Base-by-base conservation (phyloP, 1,139 yeast species). In the Suhomyces bokatorum region DNA sequence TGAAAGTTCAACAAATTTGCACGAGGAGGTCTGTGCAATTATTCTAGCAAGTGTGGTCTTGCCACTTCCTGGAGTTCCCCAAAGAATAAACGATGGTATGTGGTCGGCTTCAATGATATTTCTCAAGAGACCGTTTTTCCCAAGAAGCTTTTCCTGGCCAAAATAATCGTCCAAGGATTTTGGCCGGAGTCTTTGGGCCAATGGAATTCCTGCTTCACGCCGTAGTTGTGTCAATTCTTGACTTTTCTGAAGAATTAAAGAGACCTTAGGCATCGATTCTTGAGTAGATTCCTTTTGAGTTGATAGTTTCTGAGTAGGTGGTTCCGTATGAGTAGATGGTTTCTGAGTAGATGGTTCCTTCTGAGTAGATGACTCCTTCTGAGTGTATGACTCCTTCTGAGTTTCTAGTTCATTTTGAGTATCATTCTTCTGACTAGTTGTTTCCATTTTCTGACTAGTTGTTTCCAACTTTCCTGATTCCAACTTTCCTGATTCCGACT, bases 41-140 rank as follows among this genome's bases (percentile, higher is more conserved):
- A 85, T 81, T 42, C 87, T 60, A 1, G 83, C 82, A 39, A 79
- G 56, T 0, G 98, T 83, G 0, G 99, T 93, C 60, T 93, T 93
- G 0, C 99, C 99, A 2, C 86, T 93, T 0, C 98, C 98, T 0
- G 97, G 96, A 1, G 87, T 87, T 0, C 99, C 99, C 98, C 98
- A 93, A 12, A 93, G 69, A 6, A 93, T 81, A 70, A 93, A 78
- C 0, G 97, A 90, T 0, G 98, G 98, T 2, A 82, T 79, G 51
- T 66, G 69, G 35, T 81, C 85, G 2, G 77, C 64, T 31, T 75
- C 74, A 2, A 93, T 78, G 44, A 88, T 83, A 39, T 85, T 83
- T 35, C 87, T 71, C 13, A 95, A 64, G 0, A 89, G 66, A 0
- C 97, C 98, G 15, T 77, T 69, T 7, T 76, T 73, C 0, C 95